Base-by-base conservation (phyloP, 257 asterid genomes). In the Solanum neorickii region DNA sequence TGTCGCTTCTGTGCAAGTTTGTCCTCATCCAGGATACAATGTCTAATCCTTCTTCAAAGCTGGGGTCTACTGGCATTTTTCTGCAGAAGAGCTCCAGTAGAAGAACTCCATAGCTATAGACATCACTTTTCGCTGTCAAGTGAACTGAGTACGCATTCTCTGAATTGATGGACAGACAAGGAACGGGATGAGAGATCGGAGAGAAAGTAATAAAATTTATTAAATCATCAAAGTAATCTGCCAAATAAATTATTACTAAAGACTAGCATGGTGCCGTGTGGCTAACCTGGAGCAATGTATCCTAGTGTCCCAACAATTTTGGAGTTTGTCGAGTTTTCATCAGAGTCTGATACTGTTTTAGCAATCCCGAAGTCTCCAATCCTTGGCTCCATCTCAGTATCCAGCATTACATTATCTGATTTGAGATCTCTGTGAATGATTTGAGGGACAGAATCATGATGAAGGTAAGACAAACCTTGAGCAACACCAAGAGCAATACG, bases 321-420 rank as follows among this genome's bases (percentile, higher is more conserved):
- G 83, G 93, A 89, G 80, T 56, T 86, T 68, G 91, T 86, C 85
- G 91, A 29, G 86, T 87, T 90, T 47, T 90, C 94, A 77, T 86
- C 90, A 31, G 49, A 83, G 83, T 89, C 93, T 39, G 87, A 46
- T 52, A 88, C 91, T 88, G 89, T 39, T 85, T 87, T 91, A 49
- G 95, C 94, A 14, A 89, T 87, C 52, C 94, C 94, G 86, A 90
- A 93, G 84, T 93, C 94, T 42, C 89, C 95, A 68, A 93, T 91
- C 90, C 88, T 92, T 21, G 94, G 94, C 65, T 89, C 93, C 80
- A 90, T 68, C 33, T 91, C 91, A 83, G 87, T 33, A 87, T 93
- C 93, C 93, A 93, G 41, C 88, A 93, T 83, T 89, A 93, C 88
- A 84, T 93, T 92, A 73, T 90, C 91, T 74, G 93, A 89, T 85